Conservation (phyloP, 257 asterid genomes). For the Dorcoceras hygrometricum region DNA sequence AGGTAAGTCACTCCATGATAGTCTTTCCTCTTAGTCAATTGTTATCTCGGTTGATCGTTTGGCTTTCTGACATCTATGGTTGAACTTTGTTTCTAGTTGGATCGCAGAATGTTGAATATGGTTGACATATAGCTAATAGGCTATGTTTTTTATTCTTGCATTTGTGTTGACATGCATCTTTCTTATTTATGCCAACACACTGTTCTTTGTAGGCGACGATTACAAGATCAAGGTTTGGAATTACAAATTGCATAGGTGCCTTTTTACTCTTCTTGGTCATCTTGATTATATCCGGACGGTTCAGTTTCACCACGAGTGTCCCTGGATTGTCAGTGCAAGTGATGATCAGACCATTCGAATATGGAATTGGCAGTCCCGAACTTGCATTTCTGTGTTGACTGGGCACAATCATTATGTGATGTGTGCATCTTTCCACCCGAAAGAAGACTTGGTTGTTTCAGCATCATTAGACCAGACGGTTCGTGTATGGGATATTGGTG, state of each 20-base stretch:
- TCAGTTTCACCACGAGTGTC: constrained; percentile 95
- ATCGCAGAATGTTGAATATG: constrained; percentile 1
- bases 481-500: constrained; percentile 98
- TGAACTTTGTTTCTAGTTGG: constrained; percentile 12
- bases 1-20: not conserved
- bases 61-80: not conserved
- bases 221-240: constrained; percentile 98
- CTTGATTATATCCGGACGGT: constrained; percentile 95
- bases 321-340: constrained; percentile 98
- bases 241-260: constrained; percentile 87
- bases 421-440: constrained; percentile 97
- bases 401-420: constrained; percentile 98
- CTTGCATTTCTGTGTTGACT: constrained; percentile 87
- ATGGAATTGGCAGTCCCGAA: constrained; percentile 99
- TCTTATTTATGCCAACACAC: not conserved
- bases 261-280: constrained; percentile 96
- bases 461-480: constrained; percentile 98
- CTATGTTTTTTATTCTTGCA: not conserved
- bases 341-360: constrained; percentile 98
- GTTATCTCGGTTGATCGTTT: not conserved
- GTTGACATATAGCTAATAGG: not conserved
- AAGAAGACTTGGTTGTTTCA: constrained; percentile 93
- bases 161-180: not conserved
- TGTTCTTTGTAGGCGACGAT: constrained; percentile 80
- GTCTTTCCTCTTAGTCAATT: not conserved